phyloP scores from a whole-genome alignment of 306 rosid species.

The Cucumis hystrix region DNA sequence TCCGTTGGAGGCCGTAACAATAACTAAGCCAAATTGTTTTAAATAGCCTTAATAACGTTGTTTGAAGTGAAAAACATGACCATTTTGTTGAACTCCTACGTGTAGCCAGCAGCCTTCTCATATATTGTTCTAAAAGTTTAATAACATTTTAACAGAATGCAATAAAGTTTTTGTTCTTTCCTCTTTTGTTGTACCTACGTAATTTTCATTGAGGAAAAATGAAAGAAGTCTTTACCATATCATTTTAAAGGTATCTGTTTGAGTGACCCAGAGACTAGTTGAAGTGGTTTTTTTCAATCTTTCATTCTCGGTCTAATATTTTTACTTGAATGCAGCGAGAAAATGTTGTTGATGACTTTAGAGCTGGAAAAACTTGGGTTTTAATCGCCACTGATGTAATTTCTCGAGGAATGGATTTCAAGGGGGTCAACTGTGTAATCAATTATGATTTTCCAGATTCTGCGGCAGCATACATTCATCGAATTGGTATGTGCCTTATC shows the following conservation, averaged over 20 bases:
- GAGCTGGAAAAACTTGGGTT: conserved; percentile 96
- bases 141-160: not conserved
- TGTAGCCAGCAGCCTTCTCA: not conserved
- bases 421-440: conserved; percentile 78
- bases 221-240: too few species aligned
- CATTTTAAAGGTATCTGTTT: not conserved
- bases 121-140: too few species aligned
- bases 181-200: not conserved
- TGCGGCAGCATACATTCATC: conserved; percentile 71
- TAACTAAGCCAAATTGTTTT: not conserved
- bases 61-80: not conserved
- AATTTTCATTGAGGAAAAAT: too few species aligned
- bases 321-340: conserved; percentile 47
- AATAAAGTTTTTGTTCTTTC: not conserved
- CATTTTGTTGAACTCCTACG: not conserved
- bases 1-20: not conserved
- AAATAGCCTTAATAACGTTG: not conserved
- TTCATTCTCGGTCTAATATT: not conserved
- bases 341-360: conserved; percentile 72
- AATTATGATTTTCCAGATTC: conserved; percentile 96
- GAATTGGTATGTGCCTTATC: conserved; percentile 54
- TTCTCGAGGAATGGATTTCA: conserved; percentile 98
- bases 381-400: conserved; percentile 92
- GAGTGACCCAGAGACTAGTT: not conserved
- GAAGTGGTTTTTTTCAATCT: not conserved